phyloP scores from a whole-genome alignment of 805 yeast genomes.

The Wickerhamiella vanderwaltii region DNA sequence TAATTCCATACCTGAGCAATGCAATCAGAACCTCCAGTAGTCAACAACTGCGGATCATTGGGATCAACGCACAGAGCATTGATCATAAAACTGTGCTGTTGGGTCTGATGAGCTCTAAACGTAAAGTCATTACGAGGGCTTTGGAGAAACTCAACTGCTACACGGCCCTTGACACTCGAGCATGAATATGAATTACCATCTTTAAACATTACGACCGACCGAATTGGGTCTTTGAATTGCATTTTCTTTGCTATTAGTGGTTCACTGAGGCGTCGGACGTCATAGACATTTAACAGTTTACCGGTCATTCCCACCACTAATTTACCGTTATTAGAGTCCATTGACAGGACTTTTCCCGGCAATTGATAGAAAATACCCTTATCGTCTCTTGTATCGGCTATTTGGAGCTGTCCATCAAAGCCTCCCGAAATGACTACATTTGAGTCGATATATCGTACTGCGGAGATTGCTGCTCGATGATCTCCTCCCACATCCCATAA shows the following conservation, averaged over 20 bases:
- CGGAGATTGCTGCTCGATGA: slow-evolving; percentile 7
- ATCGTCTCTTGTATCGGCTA: slow-evolving; percentile 4
- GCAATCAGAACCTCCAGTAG: slow-evolving; percentile 40
- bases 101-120: slow-evolving; percentile 4
- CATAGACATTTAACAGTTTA: slow-evolving; percentile 42
- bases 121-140: not conserved
- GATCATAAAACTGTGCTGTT: slow-evolving; percentile 33
- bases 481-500: slow-evolving; percentile 13
- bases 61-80: slow-evolving; percentile 31
- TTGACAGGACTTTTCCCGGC: slow-evolving; percentile 41
- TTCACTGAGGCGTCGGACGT: slow-evolving; percentile 32
- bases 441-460: not conserved
- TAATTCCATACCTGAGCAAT: slow-evolving; percentile 39
- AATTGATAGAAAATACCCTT: slow-evolving; percentile 16
- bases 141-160: not conserved
- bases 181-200: not conserved
- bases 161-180: slow-evolving; percentile 8
- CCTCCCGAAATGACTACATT: slow-evolving; percentile 4
- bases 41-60: slow-evolving; percentile 25
- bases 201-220: not conserved
- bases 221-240: slow-evolving; percentile 9
- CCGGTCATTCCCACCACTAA: slow-evolving; percentile 42
- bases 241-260: slow-evolving; percentile 40
- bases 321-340: slow-evolving; percentile 38
- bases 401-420: slow-evolving; percentile 11